A percentile compares a stretch with the other conserved stretches of the same genome.
phyloP scores from a whole-genome alignment of 202 grass and related monocot genomes.

The Setaria italica region DNA sequence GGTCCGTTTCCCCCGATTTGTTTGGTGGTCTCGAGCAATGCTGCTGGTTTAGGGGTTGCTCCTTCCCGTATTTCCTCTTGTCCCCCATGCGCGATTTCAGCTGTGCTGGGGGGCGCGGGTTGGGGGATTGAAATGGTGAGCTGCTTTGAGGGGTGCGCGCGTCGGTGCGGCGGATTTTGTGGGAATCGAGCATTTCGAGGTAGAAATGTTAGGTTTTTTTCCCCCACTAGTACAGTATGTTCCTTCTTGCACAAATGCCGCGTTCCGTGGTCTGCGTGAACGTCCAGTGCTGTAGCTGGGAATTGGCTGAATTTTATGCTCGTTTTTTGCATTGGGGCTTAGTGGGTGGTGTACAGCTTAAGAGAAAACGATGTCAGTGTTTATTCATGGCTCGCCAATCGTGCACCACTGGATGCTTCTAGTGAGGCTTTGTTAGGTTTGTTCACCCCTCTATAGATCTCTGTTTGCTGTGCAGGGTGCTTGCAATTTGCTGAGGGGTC shows the following conservation, averaged over 20 bases:
- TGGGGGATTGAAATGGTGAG: not conserved
- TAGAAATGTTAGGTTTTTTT: not conserved
- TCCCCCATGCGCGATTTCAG: not conserved
- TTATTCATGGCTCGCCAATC: not conserved
- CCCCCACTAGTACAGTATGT: not conserved
- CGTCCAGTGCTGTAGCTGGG: too few relatives aligned
- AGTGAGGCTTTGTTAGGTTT: not conserved
- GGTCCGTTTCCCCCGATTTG: not conserved
- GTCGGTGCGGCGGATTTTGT: not conserved
- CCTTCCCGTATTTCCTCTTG: not conserved
- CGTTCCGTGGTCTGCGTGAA: not conserved
- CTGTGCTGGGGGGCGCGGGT: not conserved
- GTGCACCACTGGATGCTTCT: not conserved
- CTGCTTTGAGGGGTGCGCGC: not conserved
- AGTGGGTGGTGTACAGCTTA: not conserved
- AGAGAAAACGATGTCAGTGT: not conserved
- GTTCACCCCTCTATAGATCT: not conserved
- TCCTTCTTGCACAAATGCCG: not conserved
- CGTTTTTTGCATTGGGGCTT: not conserved
- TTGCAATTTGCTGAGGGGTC: not conserved
- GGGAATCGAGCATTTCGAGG: too few relatives aligned
- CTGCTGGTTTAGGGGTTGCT: not conserved
- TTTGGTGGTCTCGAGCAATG: constrained; percentile 9
- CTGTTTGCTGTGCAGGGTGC: not conserved
- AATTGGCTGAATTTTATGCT: not conserved